Evolutionary conservation across 1,284 basidiomycete genomes (phyloP).

Genomic region (Pholiota adiposa): DNA sequence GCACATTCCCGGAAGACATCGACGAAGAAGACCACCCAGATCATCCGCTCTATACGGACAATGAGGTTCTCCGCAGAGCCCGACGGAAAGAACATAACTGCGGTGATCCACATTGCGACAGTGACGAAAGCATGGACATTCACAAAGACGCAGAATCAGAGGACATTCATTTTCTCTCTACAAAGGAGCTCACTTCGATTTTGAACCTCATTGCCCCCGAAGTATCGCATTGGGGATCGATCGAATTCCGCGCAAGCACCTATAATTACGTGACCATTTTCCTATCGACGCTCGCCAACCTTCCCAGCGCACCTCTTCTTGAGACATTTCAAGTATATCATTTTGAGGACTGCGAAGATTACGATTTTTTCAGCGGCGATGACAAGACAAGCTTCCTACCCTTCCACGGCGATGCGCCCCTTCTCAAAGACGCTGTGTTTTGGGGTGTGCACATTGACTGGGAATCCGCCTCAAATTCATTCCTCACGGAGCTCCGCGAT

Average conservation of each 20-base stretch:
- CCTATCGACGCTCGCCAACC: slow-evolving; percentile 45
- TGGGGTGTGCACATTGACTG: slow-evolving; percentile 73
- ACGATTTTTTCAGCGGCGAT: slow-evolving; percentile 40
- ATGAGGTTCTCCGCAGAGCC: slow-evolving; percentile 17
- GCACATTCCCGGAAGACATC: slow-evolving; percentile 30
- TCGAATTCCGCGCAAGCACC: slow-evolving; percentile 47
- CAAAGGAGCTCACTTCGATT: slow-evolving; percentile 41
- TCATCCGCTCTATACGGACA: slow-evolving; percentile 28
- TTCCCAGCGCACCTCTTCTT: slow-evolving; percentile 52
- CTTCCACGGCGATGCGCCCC: slow-evolving; percentile 61
- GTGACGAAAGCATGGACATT: slow-evolving; percentile 3
- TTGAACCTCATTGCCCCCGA: slow-evolving; percentile 55
- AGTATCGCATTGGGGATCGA: slow-evolving; percentile 51
- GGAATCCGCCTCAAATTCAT: slow-evolving; percentile 43
- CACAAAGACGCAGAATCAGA: slow-evolving; percentile 24
- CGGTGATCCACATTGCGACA: slow-evolving; percentile 1
- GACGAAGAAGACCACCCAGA: slow-evolving; percentile 32
- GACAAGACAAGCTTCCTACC: slow-evolving; percentile 42
- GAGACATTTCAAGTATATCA: slow-evolving; percentile 54
- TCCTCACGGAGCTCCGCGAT: slow-evolving; percentile 46
- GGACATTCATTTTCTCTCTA: slow-evolving; percentile 31
- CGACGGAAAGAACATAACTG: slow-evolving; percentile 1
- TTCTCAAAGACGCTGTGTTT: slow-evolving; percentile 47
- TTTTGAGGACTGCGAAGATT: slow-evolving; percentile 49
- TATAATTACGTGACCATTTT: slow-evolving; percentile 52